phyloP scores from a whole-genome alignment of 2,329 filamentous ascomycete species.

The Alternaria novae-zelandiae region DNA sequence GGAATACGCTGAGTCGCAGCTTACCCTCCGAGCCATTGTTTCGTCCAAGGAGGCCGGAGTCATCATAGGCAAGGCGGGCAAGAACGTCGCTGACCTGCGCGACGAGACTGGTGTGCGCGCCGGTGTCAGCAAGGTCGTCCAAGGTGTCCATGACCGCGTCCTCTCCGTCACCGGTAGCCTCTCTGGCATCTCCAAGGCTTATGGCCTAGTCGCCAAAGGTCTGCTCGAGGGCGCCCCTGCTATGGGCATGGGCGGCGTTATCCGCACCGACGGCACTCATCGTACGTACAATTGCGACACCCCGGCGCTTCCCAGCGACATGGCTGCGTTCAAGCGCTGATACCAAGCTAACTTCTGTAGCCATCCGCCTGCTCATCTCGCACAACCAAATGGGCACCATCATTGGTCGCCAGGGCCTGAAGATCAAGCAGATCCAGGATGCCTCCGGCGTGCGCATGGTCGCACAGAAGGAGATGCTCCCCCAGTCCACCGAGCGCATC shows the following conservation, averaged over 20 bases:
- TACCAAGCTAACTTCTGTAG: slow-evolving; percentile 56
- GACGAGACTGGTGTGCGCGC: slow-evolving; percentile 98
- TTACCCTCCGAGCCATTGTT: slow-evolving; percentile 96
- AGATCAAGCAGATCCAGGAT: slow-evolving; percentile 99
- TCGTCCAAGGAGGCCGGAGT: slow-evolving; percentile 99
- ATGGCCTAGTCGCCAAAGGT: slow-evolving; percentile 89
- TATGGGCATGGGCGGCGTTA: slow-evolving; percentile 93
- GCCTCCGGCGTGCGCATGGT: slow-evolving; percentile 98
- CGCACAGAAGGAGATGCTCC: slow-evolving; percentile 99
- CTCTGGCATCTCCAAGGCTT: slow-evolving; percentile 87
- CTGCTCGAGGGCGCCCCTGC: slow-evolving; percentile 91
- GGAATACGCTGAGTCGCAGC: slow-evolving; percentile 89
- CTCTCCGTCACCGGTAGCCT: slow-evolving; percentile 92
- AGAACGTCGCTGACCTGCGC: slow-evolving; percentile 95
- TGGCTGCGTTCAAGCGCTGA: background rate
- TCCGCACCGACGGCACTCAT: slow-evolving; percentile 85
- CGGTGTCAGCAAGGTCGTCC: slow-evolving; percentile 97
- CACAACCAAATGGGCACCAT: slow-evolving; percentile 99
- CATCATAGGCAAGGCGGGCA: slow-evolving; percentile 98
- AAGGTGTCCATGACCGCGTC: slow-evolving; percentile 95
- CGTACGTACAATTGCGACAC: slow-evolving; percentile 66
- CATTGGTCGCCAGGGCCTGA: slow-evolving; percentile 93
- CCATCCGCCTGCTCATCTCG: slow-evolving; percentile 96
- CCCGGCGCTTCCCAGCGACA: background rate
- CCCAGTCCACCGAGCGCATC: slow-evolving; percentile 96